Base-by-base conservation (phyloP, 257 asterid genomes). In the Nicotiana tabacum region DNA sequence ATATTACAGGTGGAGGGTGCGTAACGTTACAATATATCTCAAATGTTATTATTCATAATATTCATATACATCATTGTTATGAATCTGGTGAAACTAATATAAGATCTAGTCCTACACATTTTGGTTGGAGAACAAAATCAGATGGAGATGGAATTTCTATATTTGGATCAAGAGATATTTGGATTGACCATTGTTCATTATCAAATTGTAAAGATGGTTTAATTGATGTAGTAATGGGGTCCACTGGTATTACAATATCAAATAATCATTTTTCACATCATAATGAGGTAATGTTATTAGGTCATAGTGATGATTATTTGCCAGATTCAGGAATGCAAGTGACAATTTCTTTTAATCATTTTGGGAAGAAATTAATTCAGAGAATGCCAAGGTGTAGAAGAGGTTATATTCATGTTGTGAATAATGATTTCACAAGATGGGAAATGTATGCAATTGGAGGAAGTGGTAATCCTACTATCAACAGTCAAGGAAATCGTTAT, bases 401-500 rank as follows among this genome's bases (percentile, higher is more conserved):
- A 81, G 97, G 97, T 80, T 93, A 89, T 82, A 91, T 93, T 24
- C 97, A 93, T 80, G 96, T 93, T 1, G 97, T 93, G 56, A 93
- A 93, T 60, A 93, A 93, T 78, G 97, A 93, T 30, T 93, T 90
- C 51, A 93, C 97, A 0, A 84, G 88, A 88, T 93, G 97, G 97
- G 97, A 93, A 78, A 93, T 93, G 97, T 93, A 93, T 82, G 97
- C 97, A 1, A 93, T 93, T 29, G 97, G 97, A 12, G 97, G 97
- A n/a, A 91, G 96, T 57, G 97, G 94, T 3, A 88, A 84, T 17
- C 97, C 97, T 33, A 93, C 97, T 10, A 93, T 93, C 39, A 93
- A 93, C 18, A 93, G 97, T 81, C 96, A 93, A 83, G 97, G 97
- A 21, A 93, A 93, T 81, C 90, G 97, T 0, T 93, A 90, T 66